A percentile compares a stretch with the other conserved stretches of the same genome.
These are phyloP conservation scores for Vigna unguiculata DNA, from an alignment of 306 rosid genomes.

Conservation along the genomic window DNA sequence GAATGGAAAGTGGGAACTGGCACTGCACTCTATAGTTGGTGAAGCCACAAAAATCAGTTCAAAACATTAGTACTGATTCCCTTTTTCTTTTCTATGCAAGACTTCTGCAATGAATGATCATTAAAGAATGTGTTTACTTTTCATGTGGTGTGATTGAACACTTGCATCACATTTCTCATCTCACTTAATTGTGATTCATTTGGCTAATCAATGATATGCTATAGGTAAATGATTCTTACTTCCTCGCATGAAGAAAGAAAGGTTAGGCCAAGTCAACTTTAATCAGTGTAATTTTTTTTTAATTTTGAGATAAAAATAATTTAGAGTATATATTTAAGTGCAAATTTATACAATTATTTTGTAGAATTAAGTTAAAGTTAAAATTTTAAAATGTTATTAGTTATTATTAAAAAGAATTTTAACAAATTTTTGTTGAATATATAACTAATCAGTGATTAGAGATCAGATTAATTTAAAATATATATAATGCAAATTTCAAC, in stretches of 20 bases:
- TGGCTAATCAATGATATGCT: not conserved
- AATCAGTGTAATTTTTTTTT: too few relatives aligned
- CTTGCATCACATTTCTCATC: not conserved
- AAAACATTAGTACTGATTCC: not conserved
- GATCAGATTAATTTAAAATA: too few relatives aligned
- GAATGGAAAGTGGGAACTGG: conserved; percentile 14
- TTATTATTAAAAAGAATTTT: too few relatives aligned
- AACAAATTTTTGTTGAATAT: too few relatives aligned
- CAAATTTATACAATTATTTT: too few relatives aligned
- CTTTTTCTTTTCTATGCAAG: not conserved
- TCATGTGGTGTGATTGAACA: conserved; percentile 6
- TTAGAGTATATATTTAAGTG: too few relatives aligned
- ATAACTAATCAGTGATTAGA: too few relatives aligned
- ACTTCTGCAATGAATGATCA: conserved; percentile 1
- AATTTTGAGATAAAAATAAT: too few relatives aligned
- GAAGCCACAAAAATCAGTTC: conserved; percentile 16
- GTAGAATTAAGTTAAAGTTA: too few relatives aligned
- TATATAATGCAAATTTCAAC: too few relatives aligned
- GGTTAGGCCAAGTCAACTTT: not conserved
- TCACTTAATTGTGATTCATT: not conserved
- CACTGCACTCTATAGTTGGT: conserved; percentile 12
- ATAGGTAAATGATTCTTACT: not conserved
- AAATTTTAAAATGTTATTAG: too few relatives aligned
- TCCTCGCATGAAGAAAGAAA: not conserved
- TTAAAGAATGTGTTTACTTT: not conserved